A percentile compares a stretch with the other conserved stretches of the same genome.
phyloP scores from a whole-genome alignment of 352 stramenopile species.

The Pythium brassicae region DNA sequence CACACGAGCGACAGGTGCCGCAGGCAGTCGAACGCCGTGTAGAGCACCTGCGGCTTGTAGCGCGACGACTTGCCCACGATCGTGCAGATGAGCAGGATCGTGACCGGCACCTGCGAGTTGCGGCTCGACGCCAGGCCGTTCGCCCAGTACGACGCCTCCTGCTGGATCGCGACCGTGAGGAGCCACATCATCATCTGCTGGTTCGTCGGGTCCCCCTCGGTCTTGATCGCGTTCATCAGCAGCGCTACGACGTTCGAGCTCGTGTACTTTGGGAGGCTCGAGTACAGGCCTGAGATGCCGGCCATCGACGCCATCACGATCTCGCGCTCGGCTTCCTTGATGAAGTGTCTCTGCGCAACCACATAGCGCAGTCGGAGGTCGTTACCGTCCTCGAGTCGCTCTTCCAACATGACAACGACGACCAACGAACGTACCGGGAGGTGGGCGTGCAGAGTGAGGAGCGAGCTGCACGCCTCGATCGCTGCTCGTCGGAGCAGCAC shows the following conservation, averaged over 20 bases:
- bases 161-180: slow-evolving; percentile 79
- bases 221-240: slow-evolving; percentile 80
- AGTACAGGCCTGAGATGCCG: slow-evolving; percentile 66
- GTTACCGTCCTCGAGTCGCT: not conserved
- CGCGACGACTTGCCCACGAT: slow-evolving; percentile 77
- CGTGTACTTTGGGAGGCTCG: slow-evolving; percentile 77
- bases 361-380: too few relatives aligned
- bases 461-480: slow-evolving; percentile 76
- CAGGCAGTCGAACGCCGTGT: slow-evolving; percentile 83
- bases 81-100: slow-evolving; percentile 80
- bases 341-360: slow-evolving; percentile 42
- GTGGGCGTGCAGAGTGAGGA: slow-evolving; percentile 80
- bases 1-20: slow-evolving; percentile 77
- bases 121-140: slow-evolving; percentile 72
- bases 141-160: slow-evolving; percentile 84
- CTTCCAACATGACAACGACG: not conserved
- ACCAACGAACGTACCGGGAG: slow-evolving; percentile 35
- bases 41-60: slow-evolving; percentile 82
- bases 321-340: slow-evolving; percentile 75
- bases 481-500: slow-evolving; percentile 68
- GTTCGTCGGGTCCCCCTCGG: slow-evolving; percentile 78
- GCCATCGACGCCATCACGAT: slow-evolving; percentile 63
- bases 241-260: slow-evolving; percentile 83
- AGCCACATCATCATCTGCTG: slow-evolving; percentile 89
- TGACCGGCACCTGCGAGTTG: slow-evolving; percentile 83